A percentile compares a stretch with the other conserved stretches of the same genome.
Conservation (phyloP, 108 stramenopile species). For the Cyclostephanos invisitatus region DNA sequence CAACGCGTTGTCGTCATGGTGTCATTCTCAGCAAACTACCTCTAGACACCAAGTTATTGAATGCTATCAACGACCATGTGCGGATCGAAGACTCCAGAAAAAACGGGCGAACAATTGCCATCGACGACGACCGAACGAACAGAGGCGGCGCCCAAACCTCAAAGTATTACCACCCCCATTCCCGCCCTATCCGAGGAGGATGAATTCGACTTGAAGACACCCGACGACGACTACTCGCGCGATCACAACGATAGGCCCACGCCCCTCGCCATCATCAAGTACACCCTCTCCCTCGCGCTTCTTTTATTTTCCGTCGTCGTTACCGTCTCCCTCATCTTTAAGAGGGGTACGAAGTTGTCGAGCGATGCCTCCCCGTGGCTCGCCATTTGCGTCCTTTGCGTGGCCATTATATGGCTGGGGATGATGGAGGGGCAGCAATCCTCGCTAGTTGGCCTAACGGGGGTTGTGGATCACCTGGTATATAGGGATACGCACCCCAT, state of each 20-base stretch:
- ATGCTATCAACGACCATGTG: background rate
- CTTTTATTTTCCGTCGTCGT: conserved; percentile 59
- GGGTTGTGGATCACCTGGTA: conserved; percentile 50
- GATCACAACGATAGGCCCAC: background rate
- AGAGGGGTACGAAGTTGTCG: conserved; percentile 48
- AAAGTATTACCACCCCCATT: background rate
- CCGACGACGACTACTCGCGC: background rate
- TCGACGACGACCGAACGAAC: background rate
- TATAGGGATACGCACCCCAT: conserved; percentile 58
- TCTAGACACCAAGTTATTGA: background rate
- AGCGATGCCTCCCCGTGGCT: conserved; percentile 48
- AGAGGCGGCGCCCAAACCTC: background rate
- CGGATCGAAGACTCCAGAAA: background rate
- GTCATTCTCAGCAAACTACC: background rate
- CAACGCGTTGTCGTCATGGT: too few species aligned
- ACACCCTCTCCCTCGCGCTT: conserved; percentile 43
- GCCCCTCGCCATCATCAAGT: conserved; percentile 32
- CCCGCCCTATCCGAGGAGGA: background rate
- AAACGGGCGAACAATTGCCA: background rate
- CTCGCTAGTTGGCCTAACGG: conserved; percentile 61
- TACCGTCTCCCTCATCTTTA: conserved; percentile 57
- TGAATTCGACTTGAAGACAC: background rate
- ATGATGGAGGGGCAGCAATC: conserved; percentile 78
- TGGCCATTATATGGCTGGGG: conserved; percentile 62
- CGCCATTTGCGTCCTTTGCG: conserved; percentile 52